Base-by-base conservation (phyloP, 306 rosid species). In the Cucurbita ficifolia region DNA sequence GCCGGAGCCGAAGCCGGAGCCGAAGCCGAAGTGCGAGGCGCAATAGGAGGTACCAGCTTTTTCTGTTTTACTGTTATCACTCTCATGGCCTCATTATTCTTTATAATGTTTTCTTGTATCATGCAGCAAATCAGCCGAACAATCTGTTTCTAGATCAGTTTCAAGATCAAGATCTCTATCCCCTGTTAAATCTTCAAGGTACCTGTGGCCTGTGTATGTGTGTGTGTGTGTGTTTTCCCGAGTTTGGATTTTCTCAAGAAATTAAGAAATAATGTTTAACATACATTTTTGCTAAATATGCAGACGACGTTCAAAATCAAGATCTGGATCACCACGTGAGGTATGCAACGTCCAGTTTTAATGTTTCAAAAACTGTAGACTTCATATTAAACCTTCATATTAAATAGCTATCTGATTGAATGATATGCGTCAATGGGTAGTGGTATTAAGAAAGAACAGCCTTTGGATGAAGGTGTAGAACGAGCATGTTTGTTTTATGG, bases 111-210 rank as follows among this genome's bases (percentile, higher is more conserved):
- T 69, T 70, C 17, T 16, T 0, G 56, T 50, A 9, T 17, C 13
- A 2, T 70, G 45, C 91, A 91, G 97, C 61, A 86, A 84, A 74
- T 95, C 97, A 13, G 51, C 86, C 81, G 97, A 83, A 75, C 88
- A 90, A 49, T 95, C 99, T 50, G 86, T 91, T 5, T 91, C 96
- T 13, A 84, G 96, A 80, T 95, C 99, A 7, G 80, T 82, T 16
- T 95, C 97, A 42, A 81, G 87, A 78, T 92, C 97, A 65, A 86
- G 96, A 85, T 95, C 99, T 56, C 84, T 87, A 51, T 86, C 97
- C 43, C 99, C 97, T 17, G 79, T 87, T 82, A 95, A 91, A 80
- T 38, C 93, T 56, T 82, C 96, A 61, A 91, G 96, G 99, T 95
- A 83, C 43, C 19, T 19, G 62, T 70, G 62, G 42, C 61, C 59